Base-by-base conservation (phyloP, 208 protist species). In the Crithidia bombi region DNA sequence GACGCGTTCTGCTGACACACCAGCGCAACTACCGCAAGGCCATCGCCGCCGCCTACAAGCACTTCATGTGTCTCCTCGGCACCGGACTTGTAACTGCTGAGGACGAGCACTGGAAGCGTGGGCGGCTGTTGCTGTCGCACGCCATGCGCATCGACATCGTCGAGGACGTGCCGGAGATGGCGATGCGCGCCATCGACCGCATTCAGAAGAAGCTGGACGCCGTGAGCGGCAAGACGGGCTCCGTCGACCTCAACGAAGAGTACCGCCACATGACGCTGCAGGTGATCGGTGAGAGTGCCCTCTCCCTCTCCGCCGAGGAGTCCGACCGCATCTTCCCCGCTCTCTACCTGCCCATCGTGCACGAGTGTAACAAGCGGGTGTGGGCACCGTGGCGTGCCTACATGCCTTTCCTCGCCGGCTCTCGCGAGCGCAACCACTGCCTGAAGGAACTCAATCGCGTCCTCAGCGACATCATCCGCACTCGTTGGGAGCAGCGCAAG, bases 211-310 rank as follows among this genome's bases (percentile, higher is more conserved):
- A 92, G 61, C 52, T 93, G 30, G 75, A 82, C 30, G 63, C 23
- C 12, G 49, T 74, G 15, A 56, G 33, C 47, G 32, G 43, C 17
- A 61, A 38, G 1, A 55, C 36, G 28, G 73, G 78, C 15, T 91
- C 78, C 61, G 65, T 95, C n/a, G 90, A 94, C 62, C 65, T 97
- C 36, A 90, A 87, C 58, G 92, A 95, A 69, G 90, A 95, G 74
- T 97, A 92, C 69, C 86, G 92, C 52, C 90, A 93, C 76, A 90
- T 97, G 88, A 97, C 90, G 39, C 78, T 96, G 46, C 89, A 93
- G 75, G 90, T 97, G 4, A 96, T 95, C 64, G 88, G 90, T 23
- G 82, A 97, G 77, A 91, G 79, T 39, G 83, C 81, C 0, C 81
- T 97, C 30, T 95, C 87, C 35, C 73, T 96, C 46, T 88, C 81